Evolutionary conservation across 768 basidiomycete genomes (phyloP), one percentile per base, ranked within the genome.

Genomic region (Multifurca ochricompacta): DNA sequence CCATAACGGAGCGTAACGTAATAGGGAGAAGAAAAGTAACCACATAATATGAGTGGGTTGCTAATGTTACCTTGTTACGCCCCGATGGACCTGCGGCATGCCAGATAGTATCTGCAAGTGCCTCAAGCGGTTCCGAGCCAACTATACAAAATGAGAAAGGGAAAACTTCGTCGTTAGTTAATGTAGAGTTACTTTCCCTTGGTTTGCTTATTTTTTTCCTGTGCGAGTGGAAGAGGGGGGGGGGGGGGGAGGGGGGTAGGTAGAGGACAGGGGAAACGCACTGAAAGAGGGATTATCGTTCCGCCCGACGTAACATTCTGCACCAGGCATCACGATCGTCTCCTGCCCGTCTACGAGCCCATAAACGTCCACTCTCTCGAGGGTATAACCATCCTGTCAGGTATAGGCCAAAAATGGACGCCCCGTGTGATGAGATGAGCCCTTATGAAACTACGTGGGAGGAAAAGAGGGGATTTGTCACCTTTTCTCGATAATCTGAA

Each of bases 231-330:
- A 43, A 42, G 13, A 7, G 23, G 13, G 44, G 48, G 6, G n/a
- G n/a, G n/a, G 3, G 39, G 55, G 13, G 41, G 21, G 19, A 54
- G 23, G 18, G 41, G 34, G 59, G 16, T 14, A 6, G 10, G 6
- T 8, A 14, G 44, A 13, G 25, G 9, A 21, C 44, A 18, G n/a
- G 32, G 48, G 30, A 16, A 63, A 64, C 81, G 48, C 59, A 94
- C 92, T 75, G 67, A 97, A 96, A 0, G 90, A 91, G 0, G 91
- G 89, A 59, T 95, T 96, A 58, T 90, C 83, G 11, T 81, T 80
- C 39, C 81, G 77, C 3, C 92, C 94, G 6, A 96, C 89, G 65
- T 95, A 97, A 54, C 91, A 87, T 81, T 90, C 55, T 43, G 80
- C 86, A 30, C 78, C 72, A 28, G 74, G 75, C 36, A 85, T 74